phyloP scores from a whole-genome alignment of 2,329 filamentous ascomycete genomes.

The Mycosphaerella arachidis region DNA sequence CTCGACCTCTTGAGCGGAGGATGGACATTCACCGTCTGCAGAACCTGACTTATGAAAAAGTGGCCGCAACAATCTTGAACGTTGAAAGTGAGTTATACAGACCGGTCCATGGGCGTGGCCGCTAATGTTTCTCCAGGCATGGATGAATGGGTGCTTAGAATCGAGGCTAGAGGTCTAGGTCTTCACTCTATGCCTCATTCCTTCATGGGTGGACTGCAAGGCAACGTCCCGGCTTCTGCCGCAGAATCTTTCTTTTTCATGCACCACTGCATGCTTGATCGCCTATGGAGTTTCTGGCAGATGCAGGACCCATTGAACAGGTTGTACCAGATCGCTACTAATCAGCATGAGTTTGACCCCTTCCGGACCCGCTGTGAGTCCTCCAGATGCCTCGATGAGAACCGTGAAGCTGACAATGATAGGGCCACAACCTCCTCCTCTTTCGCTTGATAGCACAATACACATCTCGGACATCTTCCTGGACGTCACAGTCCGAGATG shows the following conservation, averaged over 20 bases:
- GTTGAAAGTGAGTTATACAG: conserved; percentile 1
- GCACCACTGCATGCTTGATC: not conserved
- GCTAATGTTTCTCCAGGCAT: conserved; percentile 1
- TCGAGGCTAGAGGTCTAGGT: not conserved
- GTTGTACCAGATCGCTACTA: not conserved
- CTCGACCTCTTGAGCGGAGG: conserved; percentile 10
- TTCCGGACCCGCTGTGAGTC: not conserved
- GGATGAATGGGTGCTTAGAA: not conserved
- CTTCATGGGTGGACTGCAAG: not conserved
- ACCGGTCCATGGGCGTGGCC: not conserved
- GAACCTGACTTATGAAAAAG: conserved; percentile 10
- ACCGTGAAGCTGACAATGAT: not conserved
- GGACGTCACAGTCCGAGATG: conserved; percentile 9
- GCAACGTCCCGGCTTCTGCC: not conserved
- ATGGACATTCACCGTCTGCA: not conserved
- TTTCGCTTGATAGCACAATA: conserved; percentile 5
- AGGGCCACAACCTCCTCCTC: not conserved
- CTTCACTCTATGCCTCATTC: not conserved
- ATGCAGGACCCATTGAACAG: not conserved
- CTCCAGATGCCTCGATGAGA: not conserved
- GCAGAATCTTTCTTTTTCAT: not conserved
- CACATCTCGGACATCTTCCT: conserved; percentile 10
- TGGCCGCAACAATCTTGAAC: conserved; percentile 6
- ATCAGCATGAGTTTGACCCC: not conserved
- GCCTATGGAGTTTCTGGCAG: not conserved